Conservation (phyloP, 2,329 filamentous ascomycete genomes). For the Xylariomycetidae sp. region DNA sequence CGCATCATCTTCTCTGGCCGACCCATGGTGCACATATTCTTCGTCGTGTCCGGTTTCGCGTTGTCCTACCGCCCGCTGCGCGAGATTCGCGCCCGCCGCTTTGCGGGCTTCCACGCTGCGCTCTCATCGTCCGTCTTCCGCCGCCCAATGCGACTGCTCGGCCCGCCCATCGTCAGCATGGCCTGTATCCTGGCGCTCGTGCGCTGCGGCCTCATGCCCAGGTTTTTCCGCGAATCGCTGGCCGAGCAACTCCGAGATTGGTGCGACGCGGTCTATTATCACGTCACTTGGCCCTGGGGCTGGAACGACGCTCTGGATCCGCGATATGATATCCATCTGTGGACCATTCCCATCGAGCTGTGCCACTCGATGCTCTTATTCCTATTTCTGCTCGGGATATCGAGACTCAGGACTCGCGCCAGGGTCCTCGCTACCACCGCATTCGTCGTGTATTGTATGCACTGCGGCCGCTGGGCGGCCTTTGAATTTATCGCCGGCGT, state of each 20-base stretch:
- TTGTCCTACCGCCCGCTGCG: constrained; percentile 40
- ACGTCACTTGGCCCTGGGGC: constrained; percentile 22
- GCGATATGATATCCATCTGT: constrained; percentile 39
- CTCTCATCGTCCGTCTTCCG: constrained; percentile 44
- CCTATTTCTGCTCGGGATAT: constrained; percentile 31
- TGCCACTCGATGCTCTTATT: constrained; percentile 41
- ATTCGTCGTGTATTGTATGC: constrained; percentile 34
- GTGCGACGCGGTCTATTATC: constrained; percentile 17
- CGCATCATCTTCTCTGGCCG: constrained; percentile 39
- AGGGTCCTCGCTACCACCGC: constrained; percentile 25
- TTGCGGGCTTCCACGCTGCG: constrained; percentile 31
- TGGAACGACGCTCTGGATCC: constrained; percentile 22
- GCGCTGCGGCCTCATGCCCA: constrained; percentile 26
- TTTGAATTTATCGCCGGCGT: constrained; percentile 43
- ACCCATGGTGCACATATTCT: constrained; percentile 48
- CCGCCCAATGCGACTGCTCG: constrained; percentile 40
- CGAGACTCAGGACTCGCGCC: constrained; percentile 27
- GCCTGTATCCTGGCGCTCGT: constrained; percentile 33
- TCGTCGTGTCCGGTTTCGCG: constrained; percentile 46
- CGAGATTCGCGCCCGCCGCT: constrained; percentile 34
- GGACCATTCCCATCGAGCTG: constrained; percentile 46
- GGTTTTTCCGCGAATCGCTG: constrained; percentile 7
- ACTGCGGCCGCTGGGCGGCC: constrained; percentile 36
- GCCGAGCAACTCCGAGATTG: constrained; percentile 23
- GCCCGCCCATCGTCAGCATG: constrained; percentile 39